Evolutionary conservation across 2,329 filamentous ascomycete genomes (phyloP).

Genomic region (Sarocladiaceae sp.): DNA sequence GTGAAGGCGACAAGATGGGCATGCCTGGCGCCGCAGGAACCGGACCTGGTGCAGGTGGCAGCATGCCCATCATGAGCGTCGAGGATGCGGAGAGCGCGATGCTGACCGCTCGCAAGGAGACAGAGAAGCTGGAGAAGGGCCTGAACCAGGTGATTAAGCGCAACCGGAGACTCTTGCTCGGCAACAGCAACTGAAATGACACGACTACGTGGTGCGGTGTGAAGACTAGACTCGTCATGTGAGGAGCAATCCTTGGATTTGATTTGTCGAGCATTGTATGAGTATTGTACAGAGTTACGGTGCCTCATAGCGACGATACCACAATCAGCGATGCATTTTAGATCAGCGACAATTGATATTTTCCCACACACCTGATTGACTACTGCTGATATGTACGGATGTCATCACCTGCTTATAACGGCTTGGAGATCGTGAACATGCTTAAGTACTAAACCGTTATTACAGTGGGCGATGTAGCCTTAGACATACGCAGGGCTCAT

Average conservation of each 20-base stretch:
- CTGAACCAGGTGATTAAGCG: constrained; percentile 56
- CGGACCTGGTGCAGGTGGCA: constrained; percentile 24
- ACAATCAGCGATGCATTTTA: not conserved
- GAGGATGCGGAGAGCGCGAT: constrained; percentile 59
- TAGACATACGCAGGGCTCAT: not conserved
- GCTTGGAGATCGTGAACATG: too few relatives aligned
- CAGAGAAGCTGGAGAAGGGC: constrained; percentile 58
- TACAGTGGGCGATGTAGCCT: not conserved
- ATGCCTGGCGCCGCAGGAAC: constrained; percentile 1
- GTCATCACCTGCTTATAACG: too few relatives aligned
- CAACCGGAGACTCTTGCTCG: constrained; percentile 51
- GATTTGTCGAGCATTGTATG: not conserved
- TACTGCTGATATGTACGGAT: too few relatives aligned
- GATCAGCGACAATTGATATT: constrained; percentile 2
- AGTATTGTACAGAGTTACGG: not conserved
- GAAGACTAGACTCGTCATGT: too few relatives aligned
- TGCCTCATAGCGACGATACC: not conserved
- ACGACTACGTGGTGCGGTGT: too few relatives aligned
- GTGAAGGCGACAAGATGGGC: constrained; percentile 6
- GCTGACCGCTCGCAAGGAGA: constrained; percentile 50
- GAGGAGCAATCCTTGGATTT: not conserved
- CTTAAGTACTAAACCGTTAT: not conserved
- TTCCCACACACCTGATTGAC: too few relatives aligned
- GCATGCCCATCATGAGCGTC: constrained; percentile 54
- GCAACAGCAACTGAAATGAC: constrained; percentile 13